A percentile compares a stretch with the other conserved stretches of the same genome.
Conservation (phyloP, 306 rosid genomes). For the Amphicarpaea edgeworthii region DNA sequence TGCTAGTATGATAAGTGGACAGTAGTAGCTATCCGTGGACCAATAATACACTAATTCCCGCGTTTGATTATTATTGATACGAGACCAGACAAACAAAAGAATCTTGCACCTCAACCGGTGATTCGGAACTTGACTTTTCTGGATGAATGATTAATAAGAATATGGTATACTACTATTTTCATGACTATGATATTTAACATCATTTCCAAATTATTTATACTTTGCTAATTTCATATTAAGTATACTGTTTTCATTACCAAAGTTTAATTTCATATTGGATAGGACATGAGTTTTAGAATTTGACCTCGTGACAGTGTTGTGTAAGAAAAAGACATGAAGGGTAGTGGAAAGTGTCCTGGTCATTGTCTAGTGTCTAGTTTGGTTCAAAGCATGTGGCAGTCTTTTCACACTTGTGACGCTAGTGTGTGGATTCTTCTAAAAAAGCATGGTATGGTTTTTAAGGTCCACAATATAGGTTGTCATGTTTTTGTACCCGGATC, state of each 20-base stretch:
- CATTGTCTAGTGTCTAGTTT: conserved; percentile 9
- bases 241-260: no score
- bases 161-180: not conserved
- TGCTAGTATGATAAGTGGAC: conserved; percentile 15
- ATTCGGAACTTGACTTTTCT: conserved; percentile 12
- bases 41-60: conserved; percentile 38
- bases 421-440: not conserved
- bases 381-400: conserved; percentile 33
- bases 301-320: conserved; percentile 24
- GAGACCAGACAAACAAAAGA: conserved; percentile 21
- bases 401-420: conserved; percentile 25
- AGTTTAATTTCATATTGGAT: no score
- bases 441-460: not conserved
- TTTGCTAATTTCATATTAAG: not conserved
- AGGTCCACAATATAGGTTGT: not conserved
- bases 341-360: conserved; percentile 48
- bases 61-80: not conserved
- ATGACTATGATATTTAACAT: not conserved
- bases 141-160: not conserved
- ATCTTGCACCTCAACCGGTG: conserved; percentile 34
- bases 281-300: not conserved
- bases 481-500: conserved; percentile 12
- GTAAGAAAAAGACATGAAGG: conserved; percentile 2
- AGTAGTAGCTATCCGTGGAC: conserved; percentile 13
- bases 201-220: not conserved